Percentiles rank a stretch among this genome's conserved stretches.
These are phyloP conservation scores for Acanthamoeba royreba DNA, from an alignment of 208 protist species.

Conservation along the genomic window DNA sequence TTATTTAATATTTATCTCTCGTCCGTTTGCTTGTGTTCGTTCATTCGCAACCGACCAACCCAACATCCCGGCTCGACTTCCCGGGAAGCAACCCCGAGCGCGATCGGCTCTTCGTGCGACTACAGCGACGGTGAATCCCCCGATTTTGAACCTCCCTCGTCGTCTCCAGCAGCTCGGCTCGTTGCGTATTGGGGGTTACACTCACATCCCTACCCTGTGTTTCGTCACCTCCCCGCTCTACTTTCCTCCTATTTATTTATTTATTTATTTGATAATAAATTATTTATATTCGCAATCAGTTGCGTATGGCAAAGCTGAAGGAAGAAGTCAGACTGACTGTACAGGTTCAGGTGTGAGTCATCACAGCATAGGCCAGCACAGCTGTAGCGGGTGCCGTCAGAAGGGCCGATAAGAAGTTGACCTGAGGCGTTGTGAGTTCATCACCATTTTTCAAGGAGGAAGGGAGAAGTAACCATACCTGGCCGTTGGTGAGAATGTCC, in stretches of 20 bases:
- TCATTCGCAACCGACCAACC: too few relatives aligned
- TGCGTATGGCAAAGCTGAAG: too few relatives aligned
- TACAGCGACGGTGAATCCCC: too few relatives aligned
- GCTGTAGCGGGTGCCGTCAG: not conserved
- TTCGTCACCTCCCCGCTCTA: not conserved
- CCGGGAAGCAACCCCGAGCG: too few relatives aligned
- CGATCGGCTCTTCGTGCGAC: too few relatives aligned
- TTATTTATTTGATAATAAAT: not conserved
- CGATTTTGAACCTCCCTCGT: too few relatives aligned
- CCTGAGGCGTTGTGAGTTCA: not conserved
- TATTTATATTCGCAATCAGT: constrained; percentile 30
- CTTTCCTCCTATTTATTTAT: constrained; percentile 15
- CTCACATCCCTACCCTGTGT: too few relatives aligned
- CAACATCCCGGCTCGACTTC: too few relatives aligned
- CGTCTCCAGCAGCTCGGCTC: too few relatives aligned
- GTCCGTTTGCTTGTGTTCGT: not conserved
- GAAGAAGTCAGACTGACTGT: too few relatives aligned
- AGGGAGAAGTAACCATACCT: constrained; percentile 37
- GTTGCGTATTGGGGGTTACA: too few relatives aligned
- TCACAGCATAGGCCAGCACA: not conserved
- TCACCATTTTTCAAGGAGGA: not conserved
- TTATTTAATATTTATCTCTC: constrained; percentile 14
- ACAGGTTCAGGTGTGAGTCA: too few relatives aligned
- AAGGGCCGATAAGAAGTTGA: constrained; percentile 31
- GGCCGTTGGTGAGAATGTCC: constrained; percentile 56